Conservation (phyloP, 2,329 filamentous ascomycete species). For the Ilyonectria destructans region DNA sequence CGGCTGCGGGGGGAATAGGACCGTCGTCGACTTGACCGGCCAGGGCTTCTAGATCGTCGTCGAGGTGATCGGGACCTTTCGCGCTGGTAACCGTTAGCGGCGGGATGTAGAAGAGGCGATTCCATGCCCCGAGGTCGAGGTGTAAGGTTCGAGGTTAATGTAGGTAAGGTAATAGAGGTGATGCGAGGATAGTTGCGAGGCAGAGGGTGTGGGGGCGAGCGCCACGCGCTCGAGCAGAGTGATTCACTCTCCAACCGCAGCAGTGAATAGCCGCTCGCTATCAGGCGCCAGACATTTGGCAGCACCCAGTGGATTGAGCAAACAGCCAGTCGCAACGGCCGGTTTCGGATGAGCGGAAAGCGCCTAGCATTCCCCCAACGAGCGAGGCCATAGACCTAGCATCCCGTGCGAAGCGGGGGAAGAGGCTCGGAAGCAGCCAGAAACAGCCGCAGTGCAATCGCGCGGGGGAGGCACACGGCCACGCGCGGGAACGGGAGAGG, state of each 20-base stretch:
- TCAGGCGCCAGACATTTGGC: slow-evolving; percentile 7
- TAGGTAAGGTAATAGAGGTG: slow-evolving; percentile 28
- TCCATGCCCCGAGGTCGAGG: slow-evolving; percentile 39
- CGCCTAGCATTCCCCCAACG: slow-evolving; percentile 31
- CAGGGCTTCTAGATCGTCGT: slow-evolving; percentile 88
- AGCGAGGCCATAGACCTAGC: slow-evolving; percentile 35
- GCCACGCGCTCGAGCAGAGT: slow-evolving; percentile 26
- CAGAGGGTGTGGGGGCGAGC: slow-evolving; percentile 27
- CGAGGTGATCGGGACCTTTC: slow-evolving; percentile 87
- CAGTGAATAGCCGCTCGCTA: slow-evolving; percentile 19
- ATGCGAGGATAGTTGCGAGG: slow-evolving; percentile 24
- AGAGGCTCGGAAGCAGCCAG: slow-evolving; percentile 33
- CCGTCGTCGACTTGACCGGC: slow-evolving; percentile 78
- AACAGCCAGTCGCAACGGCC: slow-evolving; percentile 33
- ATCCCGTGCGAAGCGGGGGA: slow-evolving; percentile 41
- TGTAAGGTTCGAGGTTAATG: slow-evolving; percentile 25
- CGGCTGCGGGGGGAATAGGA: slow-evolving; percentile 86
- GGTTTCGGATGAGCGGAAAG: slow-evolving; percentile 45
- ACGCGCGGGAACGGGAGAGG: slow-evolving; percentile 27
- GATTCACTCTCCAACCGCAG: slow-evolving; percentile 22
- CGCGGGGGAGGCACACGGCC: slow-evolving; percentile 45
- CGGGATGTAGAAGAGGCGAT: slow-evolving; percentile 25
- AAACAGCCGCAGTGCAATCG: slow-evolving; percentile 37
- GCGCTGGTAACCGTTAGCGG: slow-evolving; percentile 71
- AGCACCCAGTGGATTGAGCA: slow-evolving; percentile 14